Percentiles rank a stretch among this genome's conserved stretches.
Conservation (phyloP, 2,329 filamentous ascomycete species). For the Cercospora sp. region DNA sequence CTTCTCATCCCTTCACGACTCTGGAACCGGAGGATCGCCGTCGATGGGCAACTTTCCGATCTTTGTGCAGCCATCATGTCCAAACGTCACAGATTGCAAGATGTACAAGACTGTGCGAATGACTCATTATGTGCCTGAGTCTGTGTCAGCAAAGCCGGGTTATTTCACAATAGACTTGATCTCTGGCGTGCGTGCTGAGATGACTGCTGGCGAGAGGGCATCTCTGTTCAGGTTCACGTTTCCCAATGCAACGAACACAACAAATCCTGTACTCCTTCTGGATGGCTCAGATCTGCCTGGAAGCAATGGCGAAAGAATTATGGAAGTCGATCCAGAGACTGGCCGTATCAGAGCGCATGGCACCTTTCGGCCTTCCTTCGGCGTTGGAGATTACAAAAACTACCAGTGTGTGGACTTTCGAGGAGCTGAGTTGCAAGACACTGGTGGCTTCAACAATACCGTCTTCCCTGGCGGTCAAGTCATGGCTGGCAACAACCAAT, state of each 20-base stretch:
- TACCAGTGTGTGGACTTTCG: slow-evolving; percentile 63
- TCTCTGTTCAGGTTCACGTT: slow-evolving; percentile 63
- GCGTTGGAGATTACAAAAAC: slow-evolving; percentile 56
- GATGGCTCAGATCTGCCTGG: slow-evolving; percentile 60
- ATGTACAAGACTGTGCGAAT: slow-evolving; percentile 56
- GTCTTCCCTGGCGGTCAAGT: slow-evolving; percentile 44
- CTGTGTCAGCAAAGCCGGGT: slow-evolving; percentile 58
- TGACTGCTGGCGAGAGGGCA: slow-evolving; percentile 59
- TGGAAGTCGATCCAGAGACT: slow-evolving; percentile 53
- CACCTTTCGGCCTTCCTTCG: slow-evolving; percentile 62
- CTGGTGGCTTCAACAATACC: slow-evolving; percentile 59
- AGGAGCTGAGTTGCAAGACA: slow-evolving; percentile 54
- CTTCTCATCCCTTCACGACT: slow-evolving; percentile 52
- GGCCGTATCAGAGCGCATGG: slow-evolving; percentile 60
- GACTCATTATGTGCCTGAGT: slow-evolving; percentile 50
- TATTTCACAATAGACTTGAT: slow-evolving; percentile 60
- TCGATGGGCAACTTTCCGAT: slow-evolving; percentile 73
- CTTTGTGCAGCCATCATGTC: slow-evolving; percentile 65
- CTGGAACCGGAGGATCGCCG: slow-evolving; percentile 52
- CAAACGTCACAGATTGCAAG: slow-evolving; percentile 45
- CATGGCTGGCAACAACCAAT: slow-evolving; percentile 38
- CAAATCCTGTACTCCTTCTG: slow-evolving; percentile 57
- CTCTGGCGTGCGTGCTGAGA: slow-evolving; percentile 59
- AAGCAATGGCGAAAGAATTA: slow-evolving; percentile 52
- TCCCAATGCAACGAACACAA: slow-evolving; percentile 36